Conservation (phyloP, 73 alveolate species). For the Paramecium sonneborni region DNA sequence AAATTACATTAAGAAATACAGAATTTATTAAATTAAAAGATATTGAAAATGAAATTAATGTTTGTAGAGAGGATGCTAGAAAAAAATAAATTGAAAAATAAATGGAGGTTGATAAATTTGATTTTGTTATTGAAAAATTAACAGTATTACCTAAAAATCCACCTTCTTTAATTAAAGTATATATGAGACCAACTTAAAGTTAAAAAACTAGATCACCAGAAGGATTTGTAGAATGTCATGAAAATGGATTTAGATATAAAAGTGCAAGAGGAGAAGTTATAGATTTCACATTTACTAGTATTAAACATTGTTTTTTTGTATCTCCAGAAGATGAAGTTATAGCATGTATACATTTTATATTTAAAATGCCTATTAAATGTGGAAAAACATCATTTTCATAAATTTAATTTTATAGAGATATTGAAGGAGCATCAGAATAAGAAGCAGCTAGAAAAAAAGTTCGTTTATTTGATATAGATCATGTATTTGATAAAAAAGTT, state of each 20-base stretch:
- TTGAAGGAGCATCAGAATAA: slow-evolving; percentile 88
- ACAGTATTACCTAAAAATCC: background rate
- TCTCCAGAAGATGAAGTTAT: slow-evolving; percentile 93
- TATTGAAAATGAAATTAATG: background rate
- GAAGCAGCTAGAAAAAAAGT: slow-evolving; percentile 15
- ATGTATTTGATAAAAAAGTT: background rate
- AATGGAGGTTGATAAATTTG: background rate
- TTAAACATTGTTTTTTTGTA: slow-evolving; percentile 91
- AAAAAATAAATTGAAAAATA: background rate
- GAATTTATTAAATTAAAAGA: background rate
- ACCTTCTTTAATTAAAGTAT: background rate
- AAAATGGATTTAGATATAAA: slow-evolving; percentile 89
- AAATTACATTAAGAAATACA: slow-evolving; percentile 73
- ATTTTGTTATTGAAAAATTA: slow-evolving; percentile 9
- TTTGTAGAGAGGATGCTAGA: background rate
- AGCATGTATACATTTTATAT: slow-evolving; percentile 89
- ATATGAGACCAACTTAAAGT: slow-evolving; percentile 15
- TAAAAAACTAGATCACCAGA: slow-evolving; percentile 57
- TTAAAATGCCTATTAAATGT: slow-evolving; percentile 80
- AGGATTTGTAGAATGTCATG: slow-evolving; percentile 92
- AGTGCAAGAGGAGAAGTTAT: slow-evolving; percentile 86
- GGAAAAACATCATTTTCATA: slow-evolving; percentile 85
- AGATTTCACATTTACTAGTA: slow-evolving; percentile 84
- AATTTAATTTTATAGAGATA: slow-evolving; percentile 92
- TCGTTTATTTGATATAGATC: background rate